These are phyloP conservation scores for Hygrophila difformis DNA, from an alignment of 257 asterid genomes.

Conservation along the genomic window DNA sequence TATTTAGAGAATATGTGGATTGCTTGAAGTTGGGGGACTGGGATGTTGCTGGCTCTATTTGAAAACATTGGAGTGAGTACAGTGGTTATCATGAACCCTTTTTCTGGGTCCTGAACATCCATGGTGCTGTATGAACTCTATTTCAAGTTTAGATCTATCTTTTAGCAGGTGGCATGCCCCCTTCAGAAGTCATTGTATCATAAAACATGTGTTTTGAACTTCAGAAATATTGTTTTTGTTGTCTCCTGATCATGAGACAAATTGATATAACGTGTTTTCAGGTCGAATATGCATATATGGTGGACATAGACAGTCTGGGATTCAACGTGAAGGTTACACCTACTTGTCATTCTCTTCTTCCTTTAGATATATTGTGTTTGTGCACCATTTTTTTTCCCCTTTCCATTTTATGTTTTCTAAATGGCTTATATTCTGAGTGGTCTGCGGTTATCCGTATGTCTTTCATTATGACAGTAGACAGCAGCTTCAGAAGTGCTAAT, in stretches of 20 bases:
- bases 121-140: not conserved
- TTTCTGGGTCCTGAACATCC: no score
- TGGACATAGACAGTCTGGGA: slow-evolving; percentile 90
- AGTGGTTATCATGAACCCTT: no score
- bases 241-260: not conserved
- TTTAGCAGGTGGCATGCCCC: not conserved
- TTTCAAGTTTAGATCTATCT: slow-evolving; percentile 1
- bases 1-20: not conserved
- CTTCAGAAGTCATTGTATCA: not conserved
- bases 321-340: slow-evolving; percentile 71
- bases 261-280: slow-evolving; percentile 20
- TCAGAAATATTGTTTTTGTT: not conserved
- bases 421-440: no score
- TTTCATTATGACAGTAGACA: no score
- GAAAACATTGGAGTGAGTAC: not conserved
- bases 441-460: no score
- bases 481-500: no score
- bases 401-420: no score
- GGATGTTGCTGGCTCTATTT: slow-evolving; percentile 6
- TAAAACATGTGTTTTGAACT: not conserved
- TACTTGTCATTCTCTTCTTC: not conserved
- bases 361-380: no score
- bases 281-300: slow-evolving; percentile 78
- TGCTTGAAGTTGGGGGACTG: slow-evolving; percentile 6
- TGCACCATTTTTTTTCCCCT: no score